These are phyloP conservation scores for Russula vinacea DNA, from an alignment of 768 basidiomycete genomes.

Conservation along the genomic window DNA sequence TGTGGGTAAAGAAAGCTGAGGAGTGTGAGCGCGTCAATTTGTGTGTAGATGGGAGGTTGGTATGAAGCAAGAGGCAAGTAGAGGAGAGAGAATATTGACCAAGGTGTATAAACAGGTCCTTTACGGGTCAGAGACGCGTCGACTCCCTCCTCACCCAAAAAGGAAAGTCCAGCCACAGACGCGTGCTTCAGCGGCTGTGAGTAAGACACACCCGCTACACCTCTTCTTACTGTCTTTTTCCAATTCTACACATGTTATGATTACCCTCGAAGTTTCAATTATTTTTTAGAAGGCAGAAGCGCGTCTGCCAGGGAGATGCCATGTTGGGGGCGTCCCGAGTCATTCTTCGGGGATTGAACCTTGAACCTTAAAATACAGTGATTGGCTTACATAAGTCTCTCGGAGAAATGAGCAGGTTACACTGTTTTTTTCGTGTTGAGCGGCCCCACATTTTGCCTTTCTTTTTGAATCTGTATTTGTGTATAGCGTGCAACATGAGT, in stretches of 20 bases:
- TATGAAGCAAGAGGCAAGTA: background rate
- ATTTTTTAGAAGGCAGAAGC: background rate
- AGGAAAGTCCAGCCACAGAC: slow-evolving; percentile 24
- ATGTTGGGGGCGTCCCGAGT: no score
- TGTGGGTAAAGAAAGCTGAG: background rate
- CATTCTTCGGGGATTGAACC: no score
- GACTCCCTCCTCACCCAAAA: background rate
- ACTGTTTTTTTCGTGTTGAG: no score
- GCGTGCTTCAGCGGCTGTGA: slow-evolving; percentile 3
- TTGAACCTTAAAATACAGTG: no score
- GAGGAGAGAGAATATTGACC: background rate
- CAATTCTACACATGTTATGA: no score
- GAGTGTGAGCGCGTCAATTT: background rate
- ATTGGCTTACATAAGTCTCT: no score
- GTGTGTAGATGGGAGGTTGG: background rate
- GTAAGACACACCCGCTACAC: no score
- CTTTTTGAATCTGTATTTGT: no score
- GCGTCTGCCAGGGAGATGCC: background rate
- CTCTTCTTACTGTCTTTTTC: no score
- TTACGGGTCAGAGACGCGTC: slow-evolving; percentile 8
- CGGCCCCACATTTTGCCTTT: no score
- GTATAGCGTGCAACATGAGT: no score
- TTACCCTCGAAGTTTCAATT: background rate
- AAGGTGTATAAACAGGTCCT: slow-evolving; percentile 12
- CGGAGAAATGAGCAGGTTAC: no score